Conservation (phyloP, 768 basidiomycete genomes). For the Podaxis sp. region DNA sequence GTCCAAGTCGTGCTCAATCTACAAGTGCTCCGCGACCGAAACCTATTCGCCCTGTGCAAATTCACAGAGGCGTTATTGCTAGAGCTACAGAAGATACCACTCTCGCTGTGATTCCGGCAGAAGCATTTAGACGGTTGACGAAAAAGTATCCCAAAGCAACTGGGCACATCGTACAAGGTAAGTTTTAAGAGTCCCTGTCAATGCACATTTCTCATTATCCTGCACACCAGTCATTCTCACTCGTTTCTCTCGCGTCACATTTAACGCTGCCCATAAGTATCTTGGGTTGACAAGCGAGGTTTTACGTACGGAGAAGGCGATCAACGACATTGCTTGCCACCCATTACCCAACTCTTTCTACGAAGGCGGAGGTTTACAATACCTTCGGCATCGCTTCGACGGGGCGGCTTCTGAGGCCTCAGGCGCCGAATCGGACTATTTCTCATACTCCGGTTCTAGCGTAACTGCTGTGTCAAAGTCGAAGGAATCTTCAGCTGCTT, state of each 20-base stretch:
- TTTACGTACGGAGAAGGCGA: constrained; percentile 92
- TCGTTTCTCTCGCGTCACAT: constrained; percentile 94
- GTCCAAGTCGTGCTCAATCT: constrained; percentile 21
- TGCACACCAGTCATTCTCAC: constrained; percentile 77
- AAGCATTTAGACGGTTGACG: constrained; percentile 91
- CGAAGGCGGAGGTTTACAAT: constrained; percentile 85
- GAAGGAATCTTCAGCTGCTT: constrained; percentile 23
- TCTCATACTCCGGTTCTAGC: constrained; percentile 32
- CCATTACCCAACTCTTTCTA: constrained; percentile 92
- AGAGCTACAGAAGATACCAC: constrained; percentile 93
- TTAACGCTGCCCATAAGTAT: constrained; percentile 96
- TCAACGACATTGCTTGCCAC: constrained; percentile 96
- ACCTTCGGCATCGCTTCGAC: constrained; percentile 89
- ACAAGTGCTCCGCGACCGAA: constrained; percentile 19
- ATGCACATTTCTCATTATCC: constrained; percentile 10
- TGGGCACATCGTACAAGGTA: constrained; percentile 93
- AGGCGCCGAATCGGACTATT: constrained; percentile 59
- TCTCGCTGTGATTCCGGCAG: constrained; percentile 97
- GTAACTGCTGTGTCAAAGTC: constrained; percentile 21
- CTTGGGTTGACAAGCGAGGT: constrained; percentile 94
- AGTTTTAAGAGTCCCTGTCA: constrained; percentile 4
- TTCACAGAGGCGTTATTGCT: constrained; percentile 79
- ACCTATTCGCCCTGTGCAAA: constrained; percentile 27
- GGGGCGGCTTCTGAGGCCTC: constrained; percentile 44
- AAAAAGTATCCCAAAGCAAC: constrained; percentile 97